Conservation (phyloP, 129 eudicot species). For the Ambrosia trifida region DNA sequence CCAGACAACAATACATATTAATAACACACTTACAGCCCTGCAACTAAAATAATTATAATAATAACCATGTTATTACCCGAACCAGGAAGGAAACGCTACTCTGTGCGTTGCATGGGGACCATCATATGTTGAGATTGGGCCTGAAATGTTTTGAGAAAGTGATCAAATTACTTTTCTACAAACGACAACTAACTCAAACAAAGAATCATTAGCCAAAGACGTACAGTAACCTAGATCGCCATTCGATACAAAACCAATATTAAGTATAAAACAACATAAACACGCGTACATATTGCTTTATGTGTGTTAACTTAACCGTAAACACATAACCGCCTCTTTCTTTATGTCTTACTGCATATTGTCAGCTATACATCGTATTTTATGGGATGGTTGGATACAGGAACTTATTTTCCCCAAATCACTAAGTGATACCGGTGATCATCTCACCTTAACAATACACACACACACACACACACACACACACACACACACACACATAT, state of each 20-base stretch:
- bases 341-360: too few species aligned
- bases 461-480: too few species aligned
- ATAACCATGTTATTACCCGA: neutral
- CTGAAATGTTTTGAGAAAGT: slow-evolving; percentile 29
- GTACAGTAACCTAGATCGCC: neutral
- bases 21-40: slow-evolving; percentile 11
- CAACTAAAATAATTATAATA: neutral
- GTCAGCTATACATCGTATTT: neutral
- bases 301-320: too few species aligned
- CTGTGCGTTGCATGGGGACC: slow-evolving; percentile 60
- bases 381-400: too few species aligned
- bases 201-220: neutral
- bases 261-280: too few species aligned
- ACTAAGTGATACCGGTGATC: neutral
- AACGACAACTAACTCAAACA: neutral
- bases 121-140: slow-evolving; percentile 56
- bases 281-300: too few species aligned
- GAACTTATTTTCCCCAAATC: neutral
- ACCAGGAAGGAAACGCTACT: slow-evolving; percentile 26
- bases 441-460: neutral
- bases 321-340: too few species aligned
- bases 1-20: slow-evolving; percentile 13
- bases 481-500: neutral
- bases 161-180: slow-evolving; percentile 18
- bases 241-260: too few species aligned